These are phyloP conservation scores for Termitomyces sp. DNA, from an alignment of 768 basidiomycete genomes.

Conservation along the genomic window DNA sequence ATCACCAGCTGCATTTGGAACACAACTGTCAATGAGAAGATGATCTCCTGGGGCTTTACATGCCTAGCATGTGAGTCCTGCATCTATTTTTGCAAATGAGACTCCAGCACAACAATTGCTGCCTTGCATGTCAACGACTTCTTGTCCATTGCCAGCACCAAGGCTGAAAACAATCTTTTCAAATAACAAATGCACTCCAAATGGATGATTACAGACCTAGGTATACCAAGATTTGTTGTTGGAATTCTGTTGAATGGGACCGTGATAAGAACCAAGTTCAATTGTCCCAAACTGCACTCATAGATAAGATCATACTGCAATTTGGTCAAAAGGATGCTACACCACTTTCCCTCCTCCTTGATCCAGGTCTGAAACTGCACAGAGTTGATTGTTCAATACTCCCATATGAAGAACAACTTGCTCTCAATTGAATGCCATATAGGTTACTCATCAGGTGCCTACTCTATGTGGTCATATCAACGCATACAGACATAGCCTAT, in stretches of 20 bases:
- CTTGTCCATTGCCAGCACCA: neutral
- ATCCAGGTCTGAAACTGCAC: neutral
- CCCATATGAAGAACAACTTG: too few species aligned
- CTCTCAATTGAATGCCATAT: too few species aligned
- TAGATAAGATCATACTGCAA: neutral
- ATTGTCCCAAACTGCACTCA: too few species aligned
- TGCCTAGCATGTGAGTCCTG: neutral
- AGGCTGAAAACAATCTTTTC: neutral
- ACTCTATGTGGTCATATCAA: too few species aligned
- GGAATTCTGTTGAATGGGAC: too few species aligned
- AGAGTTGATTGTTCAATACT: neutral
- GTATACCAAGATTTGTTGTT: neutral
- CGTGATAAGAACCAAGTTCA: too few species aligned
- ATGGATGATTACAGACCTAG: too few species aligned
- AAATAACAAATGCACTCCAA: neutral
- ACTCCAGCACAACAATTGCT: neutral
- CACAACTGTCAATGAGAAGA: neutral
- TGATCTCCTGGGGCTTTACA: neutral
- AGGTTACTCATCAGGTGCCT: too few species aligned
- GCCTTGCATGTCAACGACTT: too few species aligned
- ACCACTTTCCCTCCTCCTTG: neutral
- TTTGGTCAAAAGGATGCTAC: neutral
- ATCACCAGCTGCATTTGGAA: too few species aligned
- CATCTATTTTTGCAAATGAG: neutral
- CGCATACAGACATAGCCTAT: too few species aligned